These are phyloP conservation scores for Arthrobotrys iridis DNA, from an alignment of 2,329 filamentous ascomycete species.

Conservation along the genomic window DNA sequence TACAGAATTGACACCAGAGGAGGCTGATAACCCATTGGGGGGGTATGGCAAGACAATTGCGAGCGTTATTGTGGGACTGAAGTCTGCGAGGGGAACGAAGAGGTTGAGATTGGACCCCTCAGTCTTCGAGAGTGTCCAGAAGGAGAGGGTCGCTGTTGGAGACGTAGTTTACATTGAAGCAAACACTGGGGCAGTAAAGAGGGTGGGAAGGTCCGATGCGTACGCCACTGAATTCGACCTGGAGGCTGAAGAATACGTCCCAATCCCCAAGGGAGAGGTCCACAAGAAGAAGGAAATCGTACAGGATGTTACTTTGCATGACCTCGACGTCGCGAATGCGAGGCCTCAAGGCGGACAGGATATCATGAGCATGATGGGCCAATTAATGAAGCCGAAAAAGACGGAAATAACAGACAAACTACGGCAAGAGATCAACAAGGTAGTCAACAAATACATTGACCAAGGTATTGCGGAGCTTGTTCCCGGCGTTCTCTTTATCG, in stretches of 20 bases:
- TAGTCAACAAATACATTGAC: conserved; percentile 98
- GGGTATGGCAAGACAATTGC: conserved; percentile 98
- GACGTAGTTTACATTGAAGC: conserved; percentile 99
- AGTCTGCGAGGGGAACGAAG: conserved; percentile 96
- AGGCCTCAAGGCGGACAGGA: conserved; percentile 94
- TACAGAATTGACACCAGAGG: conserved; percentile 94
- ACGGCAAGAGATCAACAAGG: conserved; percentile 96
- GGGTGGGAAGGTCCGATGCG: conserved; percentile 92
- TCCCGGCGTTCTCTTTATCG: conserved; percentile 97
- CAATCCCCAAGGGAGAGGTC: conserved; percentile 97
- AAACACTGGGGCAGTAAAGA: conserved; percentile 97
- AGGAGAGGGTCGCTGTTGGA: conserved; percentile 93
- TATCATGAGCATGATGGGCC: conserved; percentile 99
- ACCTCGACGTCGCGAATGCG: conserved; percentile 94
- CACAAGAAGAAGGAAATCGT: conserved; percentile 99
- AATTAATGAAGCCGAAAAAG: conserved; percentile 99
- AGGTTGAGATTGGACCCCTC: conserved; percentile 95
- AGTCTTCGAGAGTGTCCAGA: conserved; percentile 99
- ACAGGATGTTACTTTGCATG: conserved; percentile 96
- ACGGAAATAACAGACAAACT: conserved; percentile 99
- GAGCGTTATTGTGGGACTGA: conserved; percentile 90
- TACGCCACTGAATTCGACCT: conserved; percentile 99
- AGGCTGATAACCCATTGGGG: conserved; percentile 95
- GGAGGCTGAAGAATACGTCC: conserved; percentile 98
- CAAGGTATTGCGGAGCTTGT: conserved; percentile 97